Percentiles rank a stretch among this genome's conserved stretches.
These are phyloP conservation scores for Solanum arcanum DNA, from an alignment of 257 asterid genomes.

Conservation along the genomic window DNA sequence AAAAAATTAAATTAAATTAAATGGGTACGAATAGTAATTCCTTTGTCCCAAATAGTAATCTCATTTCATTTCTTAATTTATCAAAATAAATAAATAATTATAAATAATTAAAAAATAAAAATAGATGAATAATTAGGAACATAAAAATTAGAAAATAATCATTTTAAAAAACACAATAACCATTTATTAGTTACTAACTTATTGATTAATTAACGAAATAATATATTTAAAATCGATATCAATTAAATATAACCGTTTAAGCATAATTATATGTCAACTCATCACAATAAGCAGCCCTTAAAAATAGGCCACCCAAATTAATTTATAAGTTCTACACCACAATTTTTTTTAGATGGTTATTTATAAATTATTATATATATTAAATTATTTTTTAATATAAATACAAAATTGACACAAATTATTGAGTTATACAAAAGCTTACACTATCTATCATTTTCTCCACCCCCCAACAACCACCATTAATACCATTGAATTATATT, in stretches of 20 bases:
- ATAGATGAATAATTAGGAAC: accelerated
- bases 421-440: not conserved
- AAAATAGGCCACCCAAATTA: not conserved
- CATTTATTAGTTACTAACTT: no score
- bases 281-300: not conserved
- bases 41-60: no score
- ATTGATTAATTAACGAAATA: no score
- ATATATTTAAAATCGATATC: not conserved
- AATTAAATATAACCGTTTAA: no score
- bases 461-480: not conserved
- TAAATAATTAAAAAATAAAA: no score
- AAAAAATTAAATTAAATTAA: no score
- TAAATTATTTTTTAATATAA: not conserved
- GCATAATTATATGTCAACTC: not conserved
- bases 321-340: not conserved
- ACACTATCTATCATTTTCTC: not conserved
- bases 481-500: not conserved
- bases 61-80: no score
- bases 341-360: not conserved
- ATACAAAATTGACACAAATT: not conserved
- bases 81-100: no score
- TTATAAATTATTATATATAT: not conserved
- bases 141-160: accelerated
- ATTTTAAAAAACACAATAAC: accelerated
- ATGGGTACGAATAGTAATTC: not conserved